Evolutionary conservation across 1,284 basidiomycete species (phyloP).

Genomic region (Microbotryum scabiosae): DNA sequence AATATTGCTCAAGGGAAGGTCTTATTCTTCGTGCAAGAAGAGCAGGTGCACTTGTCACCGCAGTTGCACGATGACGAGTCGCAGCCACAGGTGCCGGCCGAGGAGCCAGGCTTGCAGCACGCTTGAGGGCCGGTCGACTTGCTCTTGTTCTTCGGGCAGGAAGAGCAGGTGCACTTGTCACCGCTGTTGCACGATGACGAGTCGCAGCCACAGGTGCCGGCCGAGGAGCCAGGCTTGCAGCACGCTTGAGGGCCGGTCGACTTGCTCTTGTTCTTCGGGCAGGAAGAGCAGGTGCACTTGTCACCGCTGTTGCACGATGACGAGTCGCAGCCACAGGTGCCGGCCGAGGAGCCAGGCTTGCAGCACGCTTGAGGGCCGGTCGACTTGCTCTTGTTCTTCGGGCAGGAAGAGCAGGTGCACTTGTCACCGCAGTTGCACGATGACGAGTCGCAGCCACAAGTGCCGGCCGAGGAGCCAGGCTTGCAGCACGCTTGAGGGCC

Average conservation of each 20-base stretch:
- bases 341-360: not conserved
- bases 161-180: not conserved
- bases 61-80: slow-evolving; percentile 2
- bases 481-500: not conserved
- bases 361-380: not conserved
- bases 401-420: not conserved
- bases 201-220: not conserved
- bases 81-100: not conserved
- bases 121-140: too few species aligned
- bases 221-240: too few species aligned
- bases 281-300: not conserved
- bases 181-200: slow-evolving; percentile 2
- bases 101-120: too few species aligned
- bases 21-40: not conserved
- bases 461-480: not conserved
- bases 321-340: too few species aligned
- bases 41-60: not conserved
- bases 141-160: not conserved
- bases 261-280: too few species aligned
- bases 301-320: not conserved
- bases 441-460: too few species aligned
- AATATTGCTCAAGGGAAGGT: too few species aligned
- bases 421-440: not conserved
- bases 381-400: slow-evolving; percentile 2
- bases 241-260: too few species aligned